These are phyloP conservation scores for Paecilomyces fulvus DNA, from an alignment of 2,329 filamentous ascomycete species.

Conservation along the genomic window DNA sequence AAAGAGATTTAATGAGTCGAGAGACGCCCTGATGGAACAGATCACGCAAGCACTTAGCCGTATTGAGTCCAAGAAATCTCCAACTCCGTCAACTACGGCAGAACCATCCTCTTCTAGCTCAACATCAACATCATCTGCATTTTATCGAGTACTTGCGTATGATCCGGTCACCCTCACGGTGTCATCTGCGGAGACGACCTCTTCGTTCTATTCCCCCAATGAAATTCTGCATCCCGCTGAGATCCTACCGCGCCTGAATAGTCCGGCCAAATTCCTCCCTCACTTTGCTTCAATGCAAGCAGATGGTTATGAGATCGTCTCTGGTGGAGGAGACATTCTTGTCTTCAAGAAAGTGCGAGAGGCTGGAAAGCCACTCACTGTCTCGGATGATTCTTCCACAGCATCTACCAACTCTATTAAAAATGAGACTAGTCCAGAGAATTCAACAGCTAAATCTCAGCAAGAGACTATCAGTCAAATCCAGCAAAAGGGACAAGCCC, in stretches of 20 bases:
- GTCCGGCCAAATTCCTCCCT: constrained; percentile 34
- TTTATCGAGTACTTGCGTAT: constrained; percentile 31
- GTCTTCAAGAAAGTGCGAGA: constrained; percentile 23
- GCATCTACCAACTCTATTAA: not conserved
- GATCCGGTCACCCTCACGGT: constrained; percentile 23
- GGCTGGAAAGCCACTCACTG: not conserved
- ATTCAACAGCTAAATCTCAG: not conserved
- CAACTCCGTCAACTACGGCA: constrained; percentile 5
- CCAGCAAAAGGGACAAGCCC: not conserved
- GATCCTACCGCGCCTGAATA: constrained; percentile 28
- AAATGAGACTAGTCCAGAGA: not conserved
- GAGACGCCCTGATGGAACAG: constrained; percentile 2
- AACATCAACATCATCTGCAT: constrained; percentile 4
- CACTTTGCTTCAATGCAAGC: constrained; percentile 29
- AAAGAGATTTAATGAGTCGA: constrained; percentile 4
- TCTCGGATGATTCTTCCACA: not conserved
- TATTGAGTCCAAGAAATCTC: constrained; percentile 4
- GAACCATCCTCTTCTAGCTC: not conserved
- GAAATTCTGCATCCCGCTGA: constrained; percentile 21
- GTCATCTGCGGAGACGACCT: constrained; percentile 22
- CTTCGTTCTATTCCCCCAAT: constrained; percentile 18
- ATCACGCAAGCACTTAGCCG: constrained; percentile 3
- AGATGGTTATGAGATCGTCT: constrained; percentile 35
- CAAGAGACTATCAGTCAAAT: not conserved
- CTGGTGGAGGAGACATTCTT: constrained; percentile 33